Evolutionary conservation across 2,329 filamentous ascomycete genomes (phyloP).

Genomic region (Sarocladiaceae sp.): DNA sequence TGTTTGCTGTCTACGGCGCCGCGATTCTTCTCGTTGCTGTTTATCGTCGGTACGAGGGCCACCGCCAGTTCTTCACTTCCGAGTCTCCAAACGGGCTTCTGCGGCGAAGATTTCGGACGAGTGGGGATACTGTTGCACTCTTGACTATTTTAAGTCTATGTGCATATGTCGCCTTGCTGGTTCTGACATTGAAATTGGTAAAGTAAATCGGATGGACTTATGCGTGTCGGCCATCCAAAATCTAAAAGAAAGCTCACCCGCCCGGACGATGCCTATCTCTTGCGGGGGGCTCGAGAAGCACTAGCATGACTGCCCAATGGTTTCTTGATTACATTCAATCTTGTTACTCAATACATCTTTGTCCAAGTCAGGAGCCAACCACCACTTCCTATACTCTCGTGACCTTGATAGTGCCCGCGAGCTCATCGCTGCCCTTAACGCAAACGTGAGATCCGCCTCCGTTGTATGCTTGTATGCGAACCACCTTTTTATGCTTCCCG

Average conservation of each 20-base stretch:
- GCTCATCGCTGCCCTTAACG: not conserved
- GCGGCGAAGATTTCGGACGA: constrained; percentile 57
- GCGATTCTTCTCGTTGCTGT: constrained; percentile 78
- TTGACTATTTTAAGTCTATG: constrained; percentile 52
- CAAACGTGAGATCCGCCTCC: not conserved
- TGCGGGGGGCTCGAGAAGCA: too few species aligned
- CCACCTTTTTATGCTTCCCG: not conserved
- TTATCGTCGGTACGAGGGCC: constrained; percentile 86
- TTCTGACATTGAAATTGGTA: constrained; percentile 47
- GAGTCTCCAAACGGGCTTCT: constrained; percentile 26
- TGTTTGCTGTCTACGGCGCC: constrained; percentile 88
- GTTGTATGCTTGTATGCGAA: not conserved
- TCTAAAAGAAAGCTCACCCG: too few species aligned
- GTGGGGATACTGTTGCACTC: constrained; percentile 57
- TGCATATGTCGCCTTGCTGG: constrained; percentile 53
- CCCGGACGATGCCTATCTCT: too few species aligned
- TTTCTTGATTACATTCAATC: not conserved
- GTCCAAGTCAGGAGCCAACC: too few species aligned
- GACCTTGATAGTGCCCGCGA: not conserved
- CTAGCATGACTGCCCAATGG: too few species aligned
- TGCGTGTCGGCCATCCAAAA: not conserved
- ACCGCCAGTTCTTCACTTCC: constrained; percentile 80
- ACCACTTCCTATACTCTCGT: not conserved
- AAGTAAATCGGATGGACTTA: not conserved
- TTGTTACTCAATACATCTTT: not conserved